A percentile compares a stretch with the other conserved stretches of the same genome.
Conservation (phyloP, 805 yeast species). For the Tetrapisispora taiwanensis region DNA sequence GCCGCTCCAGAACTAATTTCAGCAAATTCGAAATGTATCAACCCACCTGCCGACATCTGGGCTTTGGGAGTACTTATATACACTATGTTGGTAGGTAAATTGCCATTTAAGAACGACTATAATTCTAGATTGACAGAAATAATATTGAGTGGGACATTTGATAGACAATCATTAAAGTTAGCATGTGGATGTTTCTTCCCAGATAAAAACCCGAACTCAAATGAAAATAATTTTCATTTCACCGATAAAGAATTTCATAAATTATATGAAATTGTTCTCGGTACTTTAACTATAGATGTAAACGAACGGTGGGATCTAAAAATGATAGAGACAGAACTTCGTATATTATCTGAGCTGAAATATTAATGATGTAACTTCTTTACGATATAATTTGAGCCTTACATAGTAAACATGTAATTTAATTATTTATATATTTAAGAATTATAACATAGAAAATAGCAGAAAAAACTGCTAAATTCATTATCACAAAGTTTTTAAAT, state of each 20-base stretch:
- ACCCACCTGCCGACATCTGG: slow-evolving; percentile 78
- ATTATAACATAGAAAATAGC: too few relatives aligned
- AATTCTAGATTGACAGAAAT: slow-evolving; percentile 68
- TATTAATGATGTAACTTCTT: too few relatives aligned
- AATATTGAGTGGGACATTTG: slow-evolving; percentile 59
- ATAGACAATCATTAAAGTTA: slow-evolving; percentile 34
- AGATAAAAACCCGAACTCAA: too few relatives aligned
- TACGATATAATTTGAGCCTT: too few relatives aligned
- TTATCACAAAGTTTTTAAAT: too few relatives aligned
- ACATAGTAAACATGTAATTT: too few relatives aligned
- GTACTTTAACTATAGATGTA: slow-evolving; percentile 45
- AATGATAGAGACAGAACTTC: slow-evolving; percentile 22
- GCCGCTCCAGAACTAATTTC: slow-evolving; percentile 77
- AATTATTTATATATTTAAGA: too few relatives aligned
- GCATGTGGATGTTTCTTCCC: slow-evolving; percentile 27
- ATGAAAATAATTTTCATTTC: too few relatives aligned
- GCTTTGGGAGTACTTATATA: slow-evolving; percentile 75
- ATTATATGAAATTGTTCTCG: slow-evolving; percentile 33
- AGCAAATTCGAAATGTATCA: slow-evolving; percentile 18
- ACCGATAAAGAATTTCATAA: slow-evolving; percentile 12
- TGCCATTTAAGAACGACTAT: slow-evolving; percentile 79
- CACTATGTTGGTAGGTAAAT: slow-evolving; percentile 59
- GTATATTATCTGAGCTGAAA: too few relatives aligned
- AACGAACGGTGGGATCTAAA: slow-evolving; percentile 44
- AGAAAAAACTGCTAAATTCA: too few relatives aligned